Conservation (phyloP, 2,329 filamentous ascomycete genomes). For the Furcasterigmium sp. region DNA sequence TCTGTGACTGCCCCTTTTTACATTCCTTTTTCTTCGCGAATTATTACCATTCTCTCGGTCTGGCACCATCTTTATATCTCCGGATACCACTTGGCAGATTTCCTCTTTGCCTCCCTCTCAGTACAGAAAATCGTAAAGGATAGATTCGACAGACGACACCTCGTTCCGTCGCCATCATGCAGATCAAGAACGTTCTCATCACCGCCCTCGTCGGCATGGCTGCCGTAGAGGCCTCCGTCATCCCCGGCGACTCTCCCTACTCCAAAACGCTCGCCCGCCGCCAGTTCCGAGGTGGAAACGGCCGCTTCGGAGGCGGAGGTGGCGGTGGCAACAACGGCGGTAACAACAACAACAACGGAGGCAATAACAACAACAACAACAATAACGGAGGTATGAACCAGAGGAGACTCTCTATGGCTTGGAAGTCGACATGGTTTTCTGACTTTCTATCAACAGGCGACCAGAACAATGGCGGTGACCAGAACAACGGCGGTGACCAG, state of each 20-base stretch:
- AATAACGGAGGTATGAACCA: conserved; percentile 7
- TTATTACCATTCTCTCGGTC: conserved; percentile 32
- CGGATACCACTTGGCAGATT: conserved; percentile 8
- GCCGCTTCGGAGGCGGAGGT: conserved; percentile 11
- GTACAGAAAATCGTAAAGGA: conserved; percentile 3
- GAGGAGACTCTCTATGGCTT: background rate
- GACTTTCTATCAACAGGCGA: too few species aligned
- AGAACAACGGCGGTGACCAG: conserved; percentile 12
- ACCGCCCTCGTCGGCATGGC: conserved; percentile 41
- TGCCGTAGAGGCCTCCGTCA: conserved; percentile 37
- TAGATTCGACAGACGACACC: background rate
- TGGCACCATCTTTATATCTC: conserved; percentile 36
- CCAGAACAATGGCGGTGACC: conserved; percentile 3
- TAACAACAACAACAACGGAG: conserved; percentile 9
- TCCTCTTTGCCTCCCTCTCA: too few species aligned
- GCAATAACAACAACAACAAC: conserved; percentile 17
- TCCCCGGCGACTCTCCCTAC: conserved; percentile 31
- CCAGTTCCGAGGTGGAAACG: conserved; percentile 23
- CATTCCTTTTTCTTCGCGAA: conserved; percentile 33
- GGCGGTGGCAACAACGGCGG: conserved; percentile 8
- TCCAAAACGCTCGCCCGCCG: conserved; percentile 32
- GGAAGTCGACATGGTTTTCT: too few species aligned
- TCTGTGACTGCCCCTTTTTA: conserved; percentile 32
- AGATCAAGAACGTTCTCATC: conserved; percentile 43
- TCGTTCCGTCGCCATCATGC: conserved; percentile 34